A percentile compares a stretch with the other conserved stretches of the same genome.
These are phyloP conservation scores for Zygoascus tannicola DNA, from an alignment of 805 yeast species.

Conservation along the genomic window DNA sequence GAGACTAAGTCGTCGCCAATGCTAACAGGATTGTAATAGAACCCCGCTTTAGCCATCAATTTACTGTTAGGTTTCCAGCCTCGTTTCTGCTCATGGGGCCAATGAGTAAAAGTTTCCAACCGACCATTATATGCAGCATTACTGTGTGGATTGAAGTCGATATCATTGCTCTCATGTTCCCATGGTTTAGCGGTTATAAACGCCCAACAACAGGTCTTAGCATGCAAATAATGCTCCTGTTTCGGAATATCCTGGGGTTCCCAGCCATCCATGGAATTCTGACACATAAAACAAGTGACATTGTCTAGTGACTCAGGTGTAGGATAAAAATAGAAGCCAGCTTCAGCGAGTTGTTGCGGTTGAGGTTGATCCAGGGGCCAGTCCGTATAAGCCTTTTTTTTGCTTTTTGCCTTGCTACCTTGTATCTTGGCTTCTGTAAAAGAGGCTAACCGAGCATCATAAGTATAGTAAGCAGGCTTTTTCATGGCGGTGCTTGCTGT, in stretches of 20 bases:
- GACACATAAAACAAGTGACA: conserved; percentile 52
- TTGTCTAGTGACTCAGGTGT: conserved; percentile 38
- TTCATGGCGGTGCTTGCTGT: background rate
- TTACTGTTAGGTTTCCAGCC: conserved; percentile 36
- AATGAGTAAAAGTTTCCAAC: conserved; percentile 18
- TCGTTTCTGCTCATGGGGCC: conserved; percentile 35
- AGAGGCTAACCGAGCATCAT: conserved; percentile 13
- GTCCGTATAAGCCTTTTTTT: conserved; percentile 9
- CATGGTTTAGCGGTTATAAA: conserved; percentile 15
- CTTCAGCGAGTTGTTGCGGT: conserved; percentile 36
- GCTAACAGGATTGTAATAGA: conserved; percentile 45
- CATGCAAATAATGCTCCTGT: conserved; percentile 35
- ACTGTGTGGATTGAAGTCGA: conserved; percentile 18
- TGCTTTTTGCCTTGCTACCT: conserved; percentile 14
- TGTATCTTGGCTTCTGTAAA: conserved; percentile 10
- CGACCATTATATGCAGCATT: conserved; percentile 17
- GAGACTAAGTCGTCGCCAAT: conserved; percentile 45
- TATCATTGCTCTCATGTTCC: conserved; percentile 15
- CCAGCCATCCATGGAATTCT: conserved; percentile 53
- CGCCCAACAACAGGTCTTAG: conserved; percentile 33
- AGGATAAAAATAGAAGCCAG: conserved; percentile 57
- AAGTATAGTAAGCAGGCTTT: conserved; percentile 4
- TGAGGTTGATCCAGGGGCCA: conserved; percentile 23
- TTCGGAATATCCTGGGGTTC: conserved; percentile 40
- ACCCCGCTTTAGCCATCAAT: conserved; percentile 53